Conservation (phyloP, 2,329 filamentous ascomycete genomes). For the Cercospora berteroae region DNA sequence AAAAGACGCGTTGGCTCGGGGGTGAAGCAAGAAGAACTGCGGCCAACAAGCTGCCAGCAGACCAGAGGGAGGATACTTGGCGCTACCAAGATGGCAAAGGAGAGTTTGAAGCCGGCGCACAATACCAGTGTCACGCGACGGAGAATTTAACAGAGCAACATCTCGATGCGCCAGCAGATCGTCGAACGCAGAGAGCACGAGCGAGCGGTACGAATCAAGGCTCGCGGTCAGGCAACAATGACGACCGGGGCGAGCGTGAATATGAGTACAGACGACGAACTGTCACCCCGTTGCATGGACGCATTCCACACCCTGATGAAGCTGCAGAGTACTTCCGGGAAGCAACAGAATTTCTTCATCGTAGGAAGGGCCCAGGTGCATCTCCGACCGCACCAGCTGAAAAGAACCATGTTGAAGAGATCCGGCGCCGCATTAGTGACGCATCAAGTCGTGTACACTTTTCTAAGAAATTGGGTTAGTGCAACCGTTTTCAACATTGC, state of each 20-base stretch:
- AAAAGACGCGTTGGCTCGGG: not conserved
- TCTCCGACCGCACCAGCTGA: not conserved
- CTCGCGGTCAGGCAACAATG: not conserved
- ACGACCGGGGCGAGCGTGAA: not conserved
- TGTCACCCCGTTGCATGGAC: not conserved
- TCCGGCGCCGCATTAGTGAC: conserved; percentile 18
- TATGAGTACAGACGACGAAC: conserved; percentile 4
- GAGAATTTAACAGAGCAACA: not conserved
- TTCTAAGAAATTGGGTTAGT: conserved; percentile 28
- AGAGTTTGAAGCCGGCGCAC: not conserved
- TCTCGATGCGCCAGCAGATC: not conserved
- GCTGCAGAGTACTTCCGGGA: conserved; percentile 13
- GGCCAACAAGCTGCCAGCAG: not conserved
- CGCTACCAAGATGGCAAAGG: not conserved
- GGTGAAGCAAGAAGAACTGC: not conserved
- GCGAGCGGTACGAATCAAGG: not conserved
- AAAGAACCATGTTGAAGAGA: not conserved
- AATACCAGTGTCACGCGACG: not conserved
- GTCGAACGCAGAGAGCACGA: not conserved
- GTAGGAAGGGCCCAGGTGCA: conserved; percentile 3
- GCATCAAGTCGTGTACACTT: conserved; percentile 33
- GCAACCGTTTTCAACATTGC: too few relatives aligned
- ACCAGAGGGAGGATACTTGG: not conserved
- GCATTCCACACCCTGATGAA: not conserved
- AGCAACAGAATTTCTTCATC: conserved; percentile 15